A percentile compares a stretch with the other conserved stretches of the same genome.
Conservation (phyloP, 495 filamentous ascomycete species). For the Xylaria nigripes region DNA sequence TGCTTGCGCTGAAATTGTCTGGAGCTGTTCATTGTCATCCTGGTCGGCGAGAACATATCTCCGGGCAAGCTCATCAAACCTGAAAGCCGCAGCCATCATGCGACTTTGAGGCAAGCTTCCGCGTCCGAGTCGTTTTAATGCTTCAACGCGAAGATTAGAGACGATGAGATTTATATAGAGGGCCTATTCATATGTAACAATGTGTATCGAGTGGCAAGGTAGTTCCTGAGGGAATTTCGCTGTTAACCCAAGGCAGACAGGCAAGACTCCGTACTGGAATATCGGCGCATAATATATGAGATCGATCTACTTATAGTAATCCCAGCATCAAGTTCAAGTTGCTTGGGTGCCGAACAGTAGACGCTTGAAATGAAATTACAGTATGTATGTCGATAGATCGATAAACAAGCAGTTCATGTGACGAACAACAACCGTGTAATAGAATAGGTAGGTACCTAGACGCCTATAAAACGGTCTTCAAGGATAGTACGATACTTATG, state of each 20-base stretch:
- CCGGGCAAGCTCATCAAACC: conserved; percentile 39
- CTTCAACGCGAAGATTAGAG: neutral
- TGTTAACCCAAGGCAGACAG: neutral
- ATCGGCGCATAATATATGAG: neutral
- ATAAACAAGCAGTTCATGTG: no score
- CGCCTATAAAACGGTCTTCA: no score
- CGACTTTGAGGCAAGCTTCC: neutral
- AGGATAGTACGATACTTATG: no score
- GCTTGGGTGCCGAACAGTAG: no score
- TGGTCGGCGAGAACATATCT: conserved; percentile 41
- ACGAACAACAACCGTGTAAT: no score
- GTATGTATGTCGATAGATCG: no score
- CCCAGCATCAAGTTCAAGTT: no score
- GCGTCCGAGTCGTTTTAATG: neutral
- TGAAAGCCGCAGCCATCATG: conserved; percentile 27
- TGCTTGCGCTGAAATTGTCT: conserved; percentile 31
- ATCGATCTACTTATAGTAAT: neutral
- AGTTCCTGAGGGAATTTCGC: neutral
- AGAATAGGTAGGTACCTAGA: no score
- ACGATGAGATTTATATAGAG: no score
- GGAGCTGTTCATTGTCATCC: conserved; percentile 25
- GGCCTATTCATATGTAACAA: no score
- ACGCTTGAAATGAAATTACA: no score
- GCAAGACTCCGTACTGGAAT: neutral
- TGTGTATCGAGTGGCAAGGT: neutral